Evolutionary conservation across 2,329 filamentous ascomycete species (phyloP), one percentile per base, ranked within the genome.

Genomic region (Trichoderma koningii): DNA sequence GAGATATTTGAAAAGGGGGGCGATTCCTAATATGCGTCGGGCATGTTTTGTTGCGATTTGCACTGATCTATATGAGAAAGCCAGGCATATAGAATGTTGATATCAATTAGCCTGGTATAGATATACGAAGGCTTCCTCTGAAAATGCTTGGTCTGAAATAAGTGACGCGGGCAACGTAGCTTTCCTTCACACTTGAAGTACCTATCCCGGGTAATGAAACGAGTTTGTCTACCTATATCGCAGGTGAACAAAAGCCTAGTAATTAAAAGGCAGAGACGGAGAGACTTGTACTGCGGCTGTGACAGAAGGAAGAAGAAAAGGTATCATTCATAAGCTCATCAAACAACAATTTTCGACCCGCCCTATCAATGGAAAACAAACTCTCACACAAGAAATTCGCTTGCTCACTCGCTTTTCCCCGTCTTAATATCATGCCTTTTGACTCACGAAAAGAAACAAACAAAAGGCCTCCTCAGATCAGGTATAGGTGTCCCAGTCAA

Each of bases 291-390:
- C 10, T 19, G 23, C 26, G 45, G 30, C 19, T 10, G 28, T 48
- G 42, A 47, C 50, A 55, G 41, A 21, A 42, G 23, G 17, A 42
- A 50, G 17, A 55, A 21, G n/a, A 42, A 23, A 42, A 55, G 50
- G 57, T 65, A 65, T 65, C 56, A 65, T 65, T 62, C 56, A 55
- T 65, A 51, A 62, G 5, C 30, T 55, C 56, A 55, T 65, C 41
- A 38, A 23, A 44, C 34, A 41, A 15, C 63, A 61, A 48, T 38
- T 48, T 53, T 41, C 21, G 56, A 34, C 50, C 17, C 62, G 28
- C 17, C 45, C 50, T 6, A 38, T 51, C 52, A 64, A 48, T 57
- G 19, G 56, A 64, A 64, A 26, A 34, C 56, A 52, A 56, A 38
- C 26, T 34, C n/a, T 63, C 21, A 59, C 47, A 61, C 52, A n/a